phyloP scores from a whole-genome alignment of 1,284 basidiomycete species.

The Cryptococcus floricola region DNA sequence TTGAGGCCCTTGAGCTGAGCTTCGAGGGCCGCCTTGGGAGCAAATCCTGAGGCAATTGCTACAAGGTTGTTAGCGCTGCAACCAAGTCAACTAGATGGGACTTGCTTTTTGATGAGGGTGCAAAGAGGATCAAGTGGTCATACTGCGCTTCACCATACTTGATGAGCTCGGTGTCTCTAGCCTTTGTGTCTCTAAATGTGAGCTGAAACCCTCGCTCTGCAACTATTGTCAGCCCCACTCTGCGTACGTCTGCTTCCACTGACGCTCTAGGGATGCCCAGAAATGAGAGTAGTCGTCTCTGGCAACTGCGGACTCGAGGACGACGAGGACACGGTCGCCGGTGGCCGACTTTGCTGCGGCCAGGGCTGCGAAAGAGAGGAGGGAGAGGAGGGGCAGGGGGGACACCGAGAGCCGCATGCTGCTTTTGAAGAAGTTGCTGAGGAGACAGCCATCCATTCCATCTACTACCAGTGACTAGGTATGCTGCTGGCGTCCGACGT shows the following conservation, averaged over 20 bases:
- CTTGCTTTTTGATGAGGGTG: conserved; percentile 75
- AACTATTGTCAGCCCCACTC: conserved; percentile 1
- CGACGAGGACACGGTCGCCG: conserved; percentile 75
- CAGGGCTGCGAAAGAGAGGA: conserved; percentile 14
- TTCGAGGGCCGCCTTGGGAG: conserved; percentile 73
- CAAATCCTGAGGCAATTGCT: conserved; percentile 55
- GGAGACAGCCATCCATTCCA: no score
- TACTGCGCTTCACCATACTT: conserved; percentile 70
- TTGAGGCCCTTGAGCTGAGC: conserved; percentile 71
- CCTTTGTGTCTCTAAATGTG: conserved; percentile 75
- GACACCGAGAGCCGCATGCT: no score
- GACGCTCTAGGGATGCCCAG: conserved; percentile 72
- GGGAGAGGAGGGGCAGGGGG: conserved; percentile 7
- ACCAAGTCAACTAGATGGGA: background rate
- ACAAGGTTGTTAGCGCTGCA: background rate
- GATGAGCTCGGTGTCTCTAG: conserved; percentile 61
- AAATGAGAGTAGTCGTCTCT: conserved; percentile 71
- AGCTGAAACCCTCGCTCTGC: conserved; percentile 72
- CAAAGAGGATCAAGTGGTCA: conserved; percentile 77
- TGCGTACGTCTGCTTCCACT: conserved; percentile 17
- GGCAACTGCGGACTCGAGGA: conserved; percentile 67
- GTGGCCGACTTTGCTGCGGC: conserved; percentile 67
- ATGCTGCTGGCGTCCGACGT: no score
- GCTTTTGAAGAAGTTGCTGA: no score
- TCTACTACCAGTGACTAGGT: no score